Base-by-base conservation (phyloP, 768 basidiomycete species). In the Amanita subjunquillea region DNA sequence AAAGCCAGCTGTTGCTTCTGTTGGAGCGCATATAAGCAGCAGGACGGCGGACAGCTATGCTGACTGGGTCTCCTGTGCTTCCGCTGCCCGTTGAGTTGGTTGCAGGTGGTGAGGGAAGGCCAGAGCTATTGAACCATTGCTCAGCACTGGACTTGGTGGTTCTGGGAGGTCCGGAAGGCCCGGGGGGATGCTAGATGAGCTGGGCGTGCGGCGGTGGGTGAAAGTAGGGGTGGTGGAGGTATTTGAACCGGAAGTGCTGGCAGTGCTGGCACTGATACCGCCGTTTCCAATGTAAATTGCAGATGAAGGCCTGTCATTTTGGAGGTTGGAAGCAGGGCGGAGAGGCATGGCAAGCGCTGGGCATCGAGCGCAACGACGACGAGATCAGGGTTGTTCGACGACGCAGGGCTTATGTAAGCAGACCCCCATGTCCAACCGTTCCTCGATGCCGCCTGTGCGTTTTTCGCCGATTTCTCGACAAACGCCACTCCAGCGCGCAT, bases 11-110 rank as follows among this genome's bases (percentile, higher is more conserved):
- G 56, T 56, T 64, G 50, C 60, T 65, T 45, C 63, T 23, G 23
- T 30, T 46, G 23, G 46, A 10, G 39, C n/a, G n/a, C n/a, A 22
- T 40, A 22, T 40, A 40, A 3, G 8, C 12, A 23, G 10, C 10
- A 12, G 20, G 17, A 9, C 41, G 61, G 23, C 72, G 67, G 6
- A 69, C 38, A 27, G 67, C 67, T 50, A 70, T 67, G 55, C 72
- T 76, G 48, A 65, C 70, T 43, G 75, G 75, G 66, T 82, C 82
- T 40, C 82, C 83, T 3, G 79, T 82, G 59, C 85, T 87, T 36
- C 85, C 85, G 64, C 86, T 88, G 32, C 85, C 87, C 1, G 87
- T 89, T 9, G 87, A 90, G 62, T 89, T 90, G 17, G 89, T 87
- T 25, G 86, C 87, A 40, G 89, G 89, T 0, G 89, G 89, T 22